Evolutionary conservation across 2,329 filamentous ascomycete genomes (phyloP).

Genomic region (Calycina herbarum): DNA sequence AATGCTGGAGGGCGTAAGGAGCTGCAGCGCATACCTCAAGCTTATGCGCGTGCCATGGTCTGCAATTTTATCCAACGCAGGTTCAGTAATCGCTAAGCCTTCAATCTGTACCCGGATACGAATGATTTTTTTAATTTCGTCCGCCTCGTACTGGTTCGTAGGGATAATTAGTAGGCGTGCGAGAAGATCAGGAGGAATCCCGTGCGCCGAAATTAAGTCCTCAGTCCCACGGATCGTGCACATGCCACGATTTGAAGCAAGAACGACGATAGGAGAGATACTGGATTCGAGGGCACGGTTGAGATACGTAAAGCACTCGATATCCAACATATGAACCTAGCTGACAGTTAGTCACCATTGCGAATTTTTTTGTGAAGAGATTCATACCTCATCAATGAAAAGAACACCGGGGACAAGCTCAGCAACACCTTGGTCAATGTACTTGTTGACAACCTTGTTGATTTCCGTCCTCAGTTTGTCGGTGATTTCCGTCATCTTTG

Average conservation of each 20-base stretch:
- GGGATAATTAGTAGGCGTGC: constrained; percentile 94
- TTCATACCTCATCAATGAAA: constrained; percentile 91
- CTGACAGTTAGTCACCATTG: constrained; percentile 8
- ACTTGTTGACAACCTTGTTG: constrained; percentile 98
- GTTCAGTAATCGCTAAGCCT: constrained; percentile 74
- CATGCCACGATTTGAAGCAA: constrained; percentile 94
- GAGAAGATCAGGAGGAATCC: constrained; percentile 90
- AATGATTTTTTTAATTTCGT: constrained; percentile 93
- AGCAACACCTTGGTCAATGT: constrained; percentile 97
- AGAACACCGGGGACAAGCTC: constrained; percentile 97
- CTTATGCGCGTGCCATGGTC: constrained; percentile 86
- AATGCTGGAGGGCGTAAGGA: constrained; percentile 69
- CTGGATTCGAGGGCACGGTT: constrained; percentile 95
- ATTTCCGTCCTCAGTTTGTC: constrained; percentile 95
- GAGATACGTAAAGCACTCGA: constrained; percentile 98
- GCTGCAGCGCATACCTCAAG: constrained; percentile 87
- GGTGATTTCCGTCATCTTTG: constrained; percentile 98
- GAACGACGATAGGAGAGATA: constrained; percentile 94
- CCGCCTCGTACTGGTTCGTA: constrained; percentile 81
- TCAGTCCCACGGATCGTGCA: constrained; percentile 87
- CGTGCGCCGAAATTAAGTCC: constrained; percentile 82
- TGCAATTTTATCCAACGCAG: constrained; percentile 83
- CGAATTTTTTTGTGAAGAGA: constrained; percentile 5
- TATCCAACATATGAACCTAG: constrained; percentile 98
- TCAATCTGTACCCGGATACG: constrained; percentile 81